These are phyloP conservation scores for Acacia pycnantha DNA, from an alignment of 331 rosid species.

Conservation along the genomic window DNA sequence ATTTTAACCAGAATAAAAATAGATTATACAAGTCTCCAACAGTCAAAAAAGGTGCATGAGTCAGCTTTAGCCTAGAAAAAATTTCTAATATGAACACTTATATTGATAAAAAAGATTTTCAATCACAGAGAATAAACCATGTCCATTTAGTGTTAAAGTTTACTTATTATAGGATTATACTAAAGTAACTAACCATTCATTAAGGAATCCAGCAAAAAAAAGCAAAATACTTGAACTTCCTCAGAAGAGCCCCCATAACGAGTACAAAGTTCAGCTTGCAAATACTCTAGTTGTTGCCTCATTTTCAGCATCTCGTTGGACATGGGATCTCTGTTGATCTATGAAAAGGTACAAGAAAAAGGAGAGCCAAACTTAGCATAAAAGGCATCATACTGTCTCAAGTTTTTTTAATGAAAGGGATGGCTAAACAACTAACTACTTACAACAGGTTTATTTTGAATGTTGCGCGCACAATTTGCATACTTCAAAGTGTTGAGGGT, in stretches of 20 bases:
- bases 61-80: constrained; percentile 3
- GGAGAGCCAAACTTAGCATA: constrained; percentile 12
- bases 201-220: constrained; percentile 9
- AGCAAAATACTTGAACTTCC: constrained; percentile 82
- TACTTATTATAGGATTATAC: constrained; percentile 10
- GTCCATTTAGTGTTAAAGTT: constrained; percentile 16
- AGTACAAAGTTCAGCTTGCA: constrained; percentile 98
- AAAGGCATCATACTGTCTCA: constrained; percentile 27
- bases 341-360: constrained; percentile 27
- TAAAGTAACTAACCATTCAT: constrained; percentile 8
- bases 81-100: constrained; percentile 18
- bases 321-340: constrained; percentile 99
- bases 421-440: constrained; percentile 37
- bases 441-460: constrained; percentile 95
- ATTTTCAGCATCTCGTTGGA: constrained; percentile 96
- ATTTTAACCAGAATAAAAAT: neutral
- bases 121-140: constrained; percentile 9
- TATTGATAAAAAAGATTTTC: constrained; percentile 2
- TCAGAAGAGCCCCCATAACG: constrained; percentile 89
- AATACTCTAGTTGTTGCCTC: constrained; percentile 92
- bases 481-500: constrained; percentile 98
- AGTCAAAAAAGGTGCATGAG: neutral
- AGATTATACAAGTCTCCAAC: constrained; percentile 14
- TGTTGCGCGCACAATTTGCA: constrained; percentile 99
- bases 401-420: constrained; percentile 9